Percentiles rank a stretch among this genome's conserved stretches.
phyloP scores from a whole-genome alignment of 2,329 filamentous ascomycete genomes.

The Xylariaceae sp. region DNA sequence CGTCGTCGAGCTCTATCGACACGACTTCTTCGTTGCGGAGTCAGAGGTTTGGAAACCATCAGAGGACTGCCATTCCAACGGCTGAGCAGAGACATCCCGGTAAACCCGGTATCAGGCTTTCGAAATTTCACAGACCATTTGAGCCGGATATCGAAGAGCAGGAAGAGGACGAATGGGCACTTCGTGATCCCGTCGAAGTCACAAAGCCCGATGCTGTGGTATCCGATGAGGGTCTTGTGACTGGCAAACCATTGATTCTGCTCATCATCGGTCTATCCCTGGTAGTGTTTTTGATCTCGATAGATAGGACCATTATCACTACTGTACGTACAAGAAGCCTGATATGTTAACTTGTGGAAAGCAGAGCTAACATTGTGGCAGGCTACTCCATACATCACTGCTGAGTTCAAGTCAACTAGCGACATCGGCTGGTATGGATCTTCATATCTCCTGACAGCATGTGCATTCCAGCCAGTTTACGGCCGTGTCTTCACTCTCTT shows the following conservation, averaged over 20 bases:
- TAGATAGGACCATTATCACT: constrained; percentile 26
- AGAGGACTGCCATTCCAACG: constrained; percentile 14
- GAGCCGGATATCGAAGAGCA: constrained; percentile 17
- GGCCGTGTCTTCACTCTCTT: constrained; percentile 34
- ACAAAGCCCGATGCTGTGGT: not conserved
- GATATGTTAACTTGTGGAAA: not conserved
- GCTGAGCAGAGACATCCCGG: constrained; percentile 22
- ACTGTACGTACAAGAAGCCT: constrained; percentile 16
- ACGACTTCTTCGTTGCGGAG: constrained; percentile 4
- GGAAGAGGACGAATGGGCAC: constrained; percentile 9
- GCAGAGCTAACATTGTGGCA: constrained; percentile 4
- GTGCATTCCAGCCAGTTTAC: constrained; percentile 33
- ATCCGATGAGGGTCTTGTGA: constrained; percentile 8
- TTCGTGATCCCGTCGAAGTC: constrained; percentile 1
- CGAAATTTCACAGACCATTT: constrained; percentile 5
- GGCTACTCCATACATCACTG: constrained; percentile 30
- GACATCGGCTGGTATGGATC: constrained; percentile 31
- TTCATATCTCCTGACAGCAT: constrained; percentile 33
- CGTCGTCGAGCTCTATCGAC: constrained; percentile 7
- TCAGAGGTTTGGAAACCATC: not conserved
- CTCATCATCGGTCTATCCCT: constrained; percentile 23
- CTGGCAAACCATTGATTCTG: constrained; percentile 18
- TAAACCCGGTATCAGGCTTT: constrained; percentile 14
- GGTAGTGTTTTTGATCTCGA: constrained; percentile 26
- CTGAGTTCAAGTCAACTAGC: constrained; percentile 29